Percentiles rank a stretch among this genome's conserved stretches.
These are phyloP conservation scores for Fusarium continuum DNA, from an alignment of 2,329 filamentous ascomycete genomes.

Conservation along the genomic window DNA sequence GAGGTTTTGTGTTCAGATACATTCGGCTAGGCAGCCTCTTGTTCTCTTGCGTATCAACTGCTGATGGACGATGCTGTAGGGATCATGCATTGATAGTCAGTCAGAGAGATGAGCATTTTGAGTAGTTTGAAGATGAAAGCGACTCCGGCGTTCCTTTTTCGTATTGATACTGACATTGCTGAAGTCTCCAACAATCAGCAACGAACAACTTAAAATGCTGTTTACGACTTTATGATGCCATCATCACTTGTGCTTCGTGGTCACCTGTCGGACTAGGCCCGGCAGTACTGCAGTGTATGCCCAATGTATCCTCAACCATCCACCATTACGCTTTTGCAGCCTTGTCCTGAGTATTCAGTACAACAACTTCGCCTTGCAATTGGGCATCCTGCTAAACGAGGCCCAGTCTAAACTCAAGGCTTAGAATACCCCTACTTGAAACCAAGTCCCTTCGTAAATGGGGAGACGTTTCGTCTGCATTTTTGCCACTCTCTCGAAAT, in stretches of 20 bases:
- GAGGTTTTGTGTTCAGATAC: slow-evolving; percentile 1
- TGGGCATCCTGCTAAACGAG: slow-evolving; percentile 13
- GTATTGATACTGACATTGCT: not conserved
- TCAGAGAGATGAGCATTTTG: not conserved
- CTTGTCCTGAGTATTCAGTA: slow-evolving; percentile 8
- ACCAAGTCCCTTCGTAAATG: not conserved
- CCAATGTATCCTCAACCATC: slow-evolving; percentile 12
- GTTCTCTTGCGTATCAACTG: not conserved
- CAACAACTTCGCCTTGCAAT: not conserved
- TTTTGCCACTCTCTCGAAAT: slow-evolving; percentile 21
- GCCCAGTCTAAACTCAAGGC: slow-evolving; percentile 1
- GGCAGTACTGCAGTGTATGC: slow-evolving; percentile 3
- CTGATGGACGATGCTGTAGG: not conserved
- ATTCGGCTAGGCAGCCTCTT: not conserved
- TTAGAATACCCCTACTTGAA: not conserved
- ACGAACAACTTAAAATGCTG: not conserved
- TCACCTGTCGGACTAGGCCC: slow-evolving; percentile 13
- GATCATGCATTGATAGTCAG: not conserved
- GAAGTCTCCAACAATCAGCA: not conserved
- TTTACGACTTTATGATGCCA: slow-evolving; percentile 9
- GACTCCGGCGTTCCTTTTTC: not conserved
- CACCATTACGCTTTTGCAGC: slow-evolving; percentile 1
- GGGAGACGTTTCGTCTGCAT: not conserved
- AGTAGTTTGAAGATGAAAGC: not conserved
- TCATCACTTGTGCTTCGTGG: not conserved